Base-by-base conservation (phyloP, 2,329 filamentous ascomycete genomes). In the Ilyonectria mors-panacis region DNA sequence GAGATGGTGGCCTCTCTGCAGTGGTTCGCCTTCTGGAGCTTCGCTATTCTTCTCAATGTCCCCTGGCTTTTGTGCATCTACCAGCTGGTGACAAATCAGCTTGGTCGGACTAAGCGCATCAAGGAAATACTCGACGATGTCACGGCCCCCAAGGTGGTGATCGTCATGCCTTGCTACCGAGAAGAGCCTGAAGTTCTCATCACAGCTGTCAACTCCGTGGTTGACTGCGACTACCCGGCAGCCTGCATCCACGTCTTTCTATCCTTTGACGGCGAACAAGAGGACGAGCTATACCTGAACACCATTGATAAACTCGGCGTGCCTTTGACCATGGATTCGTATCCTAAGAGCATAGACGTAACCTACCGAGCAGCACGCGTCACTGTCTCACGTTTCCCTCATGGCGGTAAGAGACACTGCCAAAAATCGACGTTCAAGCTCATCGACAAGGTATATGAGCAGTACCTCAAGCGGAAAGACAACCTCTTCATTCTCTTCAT, bases 91-190 rank as follows among this genome's bases (percentile, higher is more conserved):
- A 97, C 93, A 9, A 93, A 96, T 74, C 92, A 94, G 37, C 86
- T 98, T 28, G 95, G 95, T 23, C 89, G 94, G 70, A 91, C 87
- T 47, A 94, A 94, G 78, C 88, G 92, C 59, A 93, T 97, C 77
- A 95, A 97, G 78, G 89, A 93, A 70, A 89, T 94, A 0, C 87
- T 98, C 57, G 94, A 97, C 78, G 94, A 97, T 77, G 84, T 89
- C 3, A 94, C 92, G 1, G 95, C 96, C 0, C 96, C 95, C 2
- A 98, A 98, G 81, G 93, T 97, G 17, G 94, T 98, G 70, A 93
- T 98, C 67, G 92, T 98, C 65, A 98, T 98, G 94, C 96, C 95
- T 5, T 97, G 95, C 77, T 98, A 97, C 84, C 94, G 96, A 77
- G 96, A 98, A 78, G 91, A 94, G 33, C 93, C 94, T 0, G 92